phyloP scores from a whole-genome alignment of 2,329 filamentous ascomycete genomes.

The Zalaria obscura region DNA sequence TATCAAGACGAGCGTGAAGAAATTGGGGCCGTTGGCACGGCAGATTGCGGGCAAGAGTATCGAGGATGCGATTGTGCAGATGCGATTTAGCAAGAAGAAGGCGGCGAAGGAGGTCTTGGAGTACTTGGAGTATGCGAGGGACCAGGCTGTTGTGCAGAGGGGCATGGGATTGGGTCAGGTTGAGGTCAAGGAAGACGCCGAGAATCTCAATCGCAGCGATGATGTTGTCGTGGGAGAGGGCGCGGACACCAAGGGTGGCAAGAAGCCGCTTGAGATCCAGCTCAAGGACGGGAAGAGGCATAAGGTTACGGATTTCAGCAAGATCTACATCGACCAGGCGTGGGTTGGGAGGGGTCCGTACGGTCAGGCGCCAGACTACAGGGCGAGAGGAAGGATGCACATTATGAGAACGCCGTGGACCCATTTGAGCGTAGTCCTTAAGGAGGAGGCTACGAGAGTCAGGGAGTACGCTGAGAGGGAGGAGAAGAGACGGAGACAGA shows the following conservation, averaged over 20 bases:
- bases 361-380: slow-evolving; percentile 49
- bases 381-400: slow-evolving; percentile 61
- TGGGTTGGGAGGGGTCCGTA: slow-evolving; percentile 74
- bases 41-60: slow-evolving; percentile 91
- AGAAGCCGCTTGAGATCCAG: slow-evolving; percentile 43
- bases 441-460: slow-evolving; percentile 85
- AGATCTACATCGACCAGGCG: slow-evolving; percentile 79
- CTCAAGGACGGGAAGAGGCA: slow-evolving; percentile 64
- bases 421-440: slow-evolving; percentile 64
- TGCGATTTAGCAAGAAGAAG: slow-evolving; percentile 93
- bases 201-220: background rate
- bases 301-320: slow-evolving; percentile 57
- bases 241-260: slow-evolving; percentile 3
- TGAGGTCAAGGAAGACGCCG: slow-evolving; percentile 6
- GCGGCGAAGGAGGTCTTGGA: slow-evolving; percentile 65
- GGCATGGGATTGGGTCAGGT: slow-evolving; percentile 62
- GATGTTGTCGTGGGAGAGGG: slow-evolving; percentile 7
- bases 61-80: slow-evolving; percentile 85
- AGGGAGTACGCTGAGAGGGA: slow-evolving; percentile 65
- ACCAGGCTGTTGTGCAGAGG: slow-evolving; percentile 62
- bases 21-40: slow-evolving; percentile 69
- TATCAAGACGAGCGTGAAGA: slow-evolving; percentile 81
- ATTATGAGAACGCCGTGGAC: slow-evolving; percentile 58
- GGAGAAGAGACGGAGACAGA: slow-evolving; percentile 57
- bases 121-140: slow-evolving; percentile 68